Evolutionary conservation across 192 early-diverging fungal genomes (phyloP).

Genomic region (Podila epicladia): DNA sequence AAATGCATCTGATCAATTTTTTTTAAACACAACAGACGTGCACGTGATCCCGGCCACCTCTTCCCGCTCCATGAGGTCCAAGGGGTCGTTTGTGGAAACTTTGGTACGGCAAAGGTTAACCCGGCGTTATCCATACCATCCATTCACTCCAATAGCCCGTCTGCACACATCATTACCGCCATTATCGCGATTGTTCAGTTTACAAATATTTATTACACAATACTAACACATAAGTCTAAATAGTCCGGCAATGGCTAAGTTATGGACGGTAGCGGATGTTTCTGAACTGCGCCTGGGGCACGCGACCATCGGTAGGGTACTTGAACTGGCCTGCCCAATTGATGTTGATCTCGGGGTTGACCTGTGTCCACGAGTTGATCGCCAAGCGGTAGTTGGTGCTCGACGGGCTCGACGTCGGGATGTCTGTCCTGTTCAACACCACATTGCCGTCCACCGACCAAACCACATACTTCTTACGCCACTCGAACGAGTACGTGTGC

Average conservation of each 20-base stretch:
- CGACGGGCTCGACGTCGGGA: constrained; percentile 18
- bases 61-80: neutral
- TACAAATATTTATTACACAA: no score
- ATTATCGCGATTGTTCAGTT: no score
- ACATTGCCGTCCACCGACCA: constrained; percentile 39
- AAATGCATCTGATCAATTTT: neutral
- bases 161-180: no score
- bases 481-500: constrained; percentile 44
- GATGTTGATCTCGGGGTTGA: constrained; percentile 37
- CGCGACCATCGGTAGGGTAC: constrained; percentile 14
- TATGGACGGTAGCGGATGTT: constrained; percentile 39
- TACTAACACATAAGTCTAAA: neutral
- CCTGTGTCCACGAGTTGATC: constrained; percentile 45
- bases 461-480: constrained; percentile 34
- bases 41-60: neutral
- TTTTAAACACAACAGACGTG: neutral
- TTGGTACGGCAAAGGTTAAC: no score
- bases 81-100: no score
- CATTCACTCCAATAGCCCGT: no score
- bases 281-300: constrained; percentile 35
- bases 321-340: constrained; percentile 38
- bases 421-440: constrained; percentile 31
- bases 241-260: neutral
- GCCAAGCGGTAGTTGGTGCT: constrained; percentile 29
- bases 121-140: no score